phyloP scores from a whole-genome alignment of 331 rosid species.

The Erythrophleum ivorense region DNA sequence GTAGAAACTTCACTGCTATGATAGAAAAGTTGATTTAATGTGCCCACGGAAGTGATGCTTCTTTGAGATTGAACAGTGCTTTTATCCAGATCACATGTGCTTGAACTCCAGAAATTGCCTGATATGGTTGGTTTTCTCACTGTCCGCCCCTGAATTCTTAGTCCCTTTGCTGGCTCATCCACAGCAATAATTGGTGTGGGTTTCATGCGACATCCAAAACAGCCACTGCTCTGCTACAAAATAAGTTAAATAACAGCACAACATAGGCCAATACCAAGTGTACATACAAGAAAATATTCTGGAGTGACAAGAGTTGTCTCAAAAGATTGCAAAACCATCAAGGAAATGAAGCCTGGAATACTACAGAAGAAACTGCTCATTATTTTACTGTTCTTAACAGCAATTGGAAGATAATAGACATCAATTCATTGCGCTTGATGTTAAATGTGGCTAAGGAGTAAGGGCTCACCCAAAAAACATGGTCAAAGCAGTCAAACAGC shows the following conservation, averaged over 20 bases:
- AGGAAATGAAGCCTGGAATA: not conserved
- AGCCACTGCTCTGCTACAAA: conserved; percentile 26
- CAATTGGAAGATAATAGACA: not conserved
- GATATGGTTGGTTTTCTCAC: conserved; percentile 20
- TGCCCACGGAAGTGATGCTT: conserved; percentile 16
- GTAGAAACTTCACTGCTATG: conserved; percentile 15
- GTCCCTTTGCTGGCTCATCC: conserved; percentile 26
- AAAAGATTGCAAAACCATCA: conserved; percentile 9
- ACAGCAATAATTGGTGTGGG: conserved; percentile 28
- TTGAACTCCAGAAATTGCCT: conserved; percentile 14
- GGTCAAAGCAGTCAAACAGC: not conserved
- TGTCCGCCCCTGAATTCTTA: conserved; percentile 8
- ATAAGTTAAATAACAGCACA: conserved; percentile 8
- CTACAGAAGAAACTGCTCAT: not conserved
- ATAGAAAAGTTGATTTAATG: conserved; percentile 27
- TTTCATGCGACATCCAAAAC: conserved; percentile 23
- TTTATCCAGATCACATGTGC: conserved; percentile 24
- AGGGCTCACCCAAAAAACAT: not conserved
- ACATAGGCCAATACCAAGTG: conserved; percentile 10
- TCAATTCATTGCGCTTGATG: not conserved
- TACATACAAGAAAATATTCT: not conserved
- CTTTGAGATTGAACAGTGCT: conserved; percentile 15
- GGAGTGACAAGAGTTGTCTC: not conserved
- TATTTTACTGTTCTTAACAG: not conserved
- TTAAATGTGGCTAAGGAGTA: not conserved